Evolutionary conservation across 225 moss, liverwort and hornwort species (phyloP), one percentile per base, ranked within the genome.

Genomic region (Thuidium tamariscinum): DNA sequence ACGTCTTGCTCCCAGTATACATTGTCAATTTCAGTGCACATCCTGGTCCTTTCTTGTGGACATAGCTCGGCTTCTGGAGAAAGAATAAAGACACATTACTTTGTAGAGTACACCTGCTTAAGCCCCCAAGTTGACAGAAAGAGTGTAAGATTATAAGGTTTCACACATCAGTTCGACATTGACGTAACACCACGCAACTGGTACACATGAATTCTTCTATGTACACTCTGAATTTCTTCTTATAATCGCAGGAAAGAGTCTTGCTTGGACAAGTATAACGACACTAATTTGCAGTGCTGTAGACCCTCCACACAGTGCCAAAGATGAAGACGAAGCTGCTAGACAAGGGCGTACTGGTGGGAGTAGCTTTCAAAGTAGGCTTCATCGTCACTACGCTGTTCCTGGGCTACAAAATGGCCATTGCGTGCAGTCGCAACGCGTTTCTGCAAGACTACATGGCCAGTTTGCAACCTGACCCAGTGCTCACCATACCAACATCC

Each of bases 361-460:
- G 77, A 67, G 66, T 73, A 46, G 72, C 85, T 36, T 85, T 81
- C 74, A 87, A 75, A 86, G 69, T 88, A 59, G 82, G 82, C 44
- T 86, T 91, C 80, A 36, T 90, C 73, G 69, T 80, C 84, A 54
- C 74, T 26, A 63, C 84, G 57, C 82, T 91, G 82, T 88, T 93
- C 89, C 79, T 90, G 74, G 89, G 90, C 36, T 93, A 93, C 86
- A 84, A 74, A 85, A 81, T 88, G 84, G 89, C 80, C 39, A 23
- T 88, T 41, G 85, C 80, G 13, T 88, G 87, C 80, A 89, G 85
- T 44, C 88, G 90, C 52, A 88, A 76, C 37, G 86, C 21, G 72
- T 89, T 85, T 84, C 83, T 93, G 66, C 92, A 85, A 86, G 92
- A 93, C 29, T 92, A 93, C 57, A 83, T 92, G 74, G 85, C 88